Conservation (phyloP, 164 flowering plant genomes). For the Nymphaea thermarum region DNA sequence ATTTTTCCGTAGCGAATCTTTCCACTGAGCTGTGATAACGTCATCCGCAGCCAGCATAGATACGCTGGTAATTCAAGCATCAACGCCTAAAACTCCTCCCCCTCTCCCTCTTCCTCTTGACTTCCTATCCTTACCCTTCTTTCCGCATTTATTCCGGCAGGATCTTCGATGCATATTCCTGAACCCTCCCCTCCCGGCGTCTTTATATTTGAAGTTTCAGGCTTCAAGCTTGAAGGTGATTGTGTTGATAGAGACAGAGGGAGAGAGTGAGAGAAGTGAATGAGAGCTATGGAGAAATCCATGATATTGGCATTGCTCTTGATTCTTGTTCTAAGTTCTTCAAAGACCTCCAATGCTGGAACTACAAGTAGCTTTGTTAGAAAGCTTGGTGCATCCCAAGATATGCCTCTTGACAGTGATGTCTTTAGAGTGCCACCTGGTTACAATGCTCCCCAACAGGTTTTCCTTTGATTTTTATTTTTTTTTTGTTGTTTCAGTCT, state of each 20-base stretch:
- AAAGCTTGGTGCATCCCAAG: slow-evolving; percentile 13
- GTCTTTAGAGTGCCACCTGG: slow-evolving; percentile 26
- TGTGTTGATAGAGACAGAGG: background rate
- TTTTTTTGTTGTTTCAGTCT: background rate
- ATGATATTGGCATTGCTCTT: slow-evolving; percentile 1
- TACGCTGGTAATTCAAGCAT: no score
- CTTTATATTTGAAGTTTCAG: background rate
- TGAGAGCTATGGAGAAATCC: background rate
- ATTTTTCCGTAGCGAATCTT: no score
- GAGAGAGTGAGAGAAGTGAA: background rate
- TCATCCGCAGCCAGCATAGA: no score
- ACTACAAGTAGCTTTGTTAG: slow-evolving; percentile 24
- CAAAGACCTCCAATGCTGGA: slow-evolving; percentile 22
- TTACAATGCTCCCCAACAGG: slow-evolving; percentile 49
- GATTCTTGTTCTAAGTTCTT: slow-evolving; percentile 7
- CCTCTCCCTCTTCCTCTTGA: no score
- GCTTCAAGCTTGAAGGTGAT: background rate
- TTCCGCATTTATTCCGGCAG: background rate
- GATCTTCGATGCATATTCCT: no score
- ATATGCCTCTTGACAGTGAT: slow-evolving; percentile 30
- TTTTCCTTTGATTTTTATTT: background rate
- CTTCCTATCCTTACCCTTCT: background rate
- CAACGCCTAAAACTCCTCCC: no score
- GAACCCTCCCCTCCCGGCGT: no score
- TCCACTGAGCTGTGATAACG: no score